phyloP scores from a whole-genome alignment of 805 yeast genomes.

The Pichia kluyveri region DNA sequence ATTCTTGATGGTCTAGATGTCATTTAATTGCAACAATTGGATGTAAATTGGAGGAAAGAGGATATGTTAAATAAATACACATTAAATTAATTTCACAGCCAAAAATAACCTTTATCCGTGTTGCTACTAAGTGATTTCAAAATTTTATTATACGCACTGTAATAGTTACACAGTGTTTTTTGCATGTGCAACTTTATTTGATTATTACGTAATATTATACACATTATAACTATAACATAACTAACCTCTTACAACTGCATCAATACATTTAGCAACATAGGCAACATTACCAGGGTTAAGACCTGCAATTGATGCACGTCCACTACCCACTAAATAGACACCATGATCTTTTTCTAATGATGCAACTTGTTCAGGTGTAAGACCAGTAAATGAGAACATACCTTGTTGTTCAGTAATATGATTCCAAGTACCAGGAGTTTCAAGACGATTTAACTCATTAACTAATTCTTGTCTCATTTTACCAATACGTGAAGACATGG shows the following conservation, averaged over 20 bases:
- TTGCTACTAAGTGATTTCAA: too few relatives aligned
- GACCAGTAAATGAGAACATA: slow-evolving; percentile 94
- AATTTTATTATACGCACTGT: too few relatives aligned
- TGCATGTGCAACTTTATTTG: too few relatives aligned
- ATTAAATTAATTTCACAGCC: too few relatives aligned
- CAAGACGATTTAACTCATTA: slow-evolving; percentile 46
- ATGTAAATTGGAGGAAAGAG: not conserved
- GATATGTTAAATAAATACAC: too few relatives aligned
- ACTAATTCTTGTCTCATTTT: slow-evolving; percentile 68
- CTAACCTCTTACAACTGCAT: slow-evolving; percentile 50
- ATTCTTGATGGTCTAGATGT: not conserved
- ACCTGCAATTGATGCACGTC: slow-evolving; percentile 93
- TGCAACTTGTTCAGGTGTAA: slow-evolving; percentile 65
- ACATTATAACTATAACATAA: not conserved
- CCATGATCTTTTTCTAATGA: slow-evolving; percentile 71
- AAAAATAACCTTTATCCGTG: too few relatives aligned
- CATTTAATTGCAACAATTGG: not conserved
- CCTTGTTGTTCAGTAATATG: slow-evolving; percentile 89
- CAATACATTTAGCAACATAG: slow-evolving; percentile 72
- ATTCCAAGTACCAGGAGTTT: slow-evolving; percentile 88
- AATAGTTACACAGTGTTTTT: too few relatives aligned
- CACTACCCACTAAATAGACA: slow-evolving; percentile 71
- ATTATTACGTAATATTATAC: too few relatives aligned
- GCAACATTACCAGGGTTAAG: slow-evolving; percentile 71
- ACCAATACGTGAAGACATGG: slow-evolving; percentile 80